Percentiles rank a stretch among this genome's conserved stretches.
Conservation (phyloP, 2,329 filamentous ascomycete species). For the Penicillium sp. region DNA sequence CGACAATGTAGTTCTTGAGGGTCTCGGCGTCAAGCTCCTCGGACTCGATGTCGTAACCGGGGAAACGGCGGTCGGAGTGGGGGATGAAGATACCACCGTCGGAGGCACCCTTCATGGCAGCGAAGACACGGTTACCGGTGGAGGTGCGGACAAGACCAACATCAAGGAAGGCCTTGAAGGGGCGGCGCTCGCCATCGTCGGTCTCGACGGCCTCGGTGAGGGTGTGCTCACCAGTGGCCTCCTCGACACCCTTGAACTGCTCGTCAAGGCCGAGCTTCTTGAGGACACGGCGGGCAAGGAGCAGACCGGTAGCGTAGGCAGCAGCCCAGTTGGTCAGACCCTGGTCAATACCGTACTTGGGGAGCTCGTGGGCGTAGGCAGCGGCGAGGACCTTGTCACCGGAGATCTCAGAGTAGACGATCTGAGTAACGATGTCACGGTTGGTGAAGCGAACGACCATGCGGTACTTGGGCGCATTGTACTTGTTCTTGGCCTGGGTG, state of each 20-base stretch:
- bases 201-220: slow-evolving; percentile 93
- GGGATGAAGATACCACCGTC: slow-evolving; percentile 96
- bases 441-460: slow-evolving; percentile 99
- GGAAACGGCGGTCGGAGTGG: slow-evolving; percentile 99
- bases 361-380: slow-evolving; percentile 97
- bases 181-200: slow-evolving; percentile 83
- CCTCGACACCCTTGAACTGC: slow-evolving; percentile 92
- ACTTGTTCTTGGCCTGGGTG: slow-evolving; percentile 99
- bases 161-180: slow-evolving; percentile 99
- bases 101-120: slow-evolving; percentile 99
- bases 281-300: slow-evolving; percentile 93
- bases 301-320: slow-evolving; percentile 93
- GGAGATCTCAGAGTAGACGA: slow-evolving; percentile 91
- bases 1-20: slow-evolving; percentile 99
- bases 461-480: slow-evolving; percentile 99
- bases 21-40: slow-evolving; percentile 98
- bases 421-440: slow-evolving; percentile 98
- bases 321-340: slow-evolving; percentile 99
- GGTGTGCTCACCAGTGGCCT: slow-evolving; percentile 92
- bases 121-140: slow-evolving; percentile 97
- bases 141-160: slow-evolving; percentile 97
- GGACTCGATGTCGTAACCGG: slow-evolving; percentile 92
- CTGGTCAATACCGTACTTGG: slow-evolving; percentile 95
- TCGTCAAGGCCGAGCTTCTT: slow-evolving; percentile 96
- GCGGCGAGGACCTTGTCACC: slow-evolving; percentile 95